Evolutionary conservation across 805 yeast genomes (phyloP).

Genomic region (Sugiyamaella chiloensis): DNA sequence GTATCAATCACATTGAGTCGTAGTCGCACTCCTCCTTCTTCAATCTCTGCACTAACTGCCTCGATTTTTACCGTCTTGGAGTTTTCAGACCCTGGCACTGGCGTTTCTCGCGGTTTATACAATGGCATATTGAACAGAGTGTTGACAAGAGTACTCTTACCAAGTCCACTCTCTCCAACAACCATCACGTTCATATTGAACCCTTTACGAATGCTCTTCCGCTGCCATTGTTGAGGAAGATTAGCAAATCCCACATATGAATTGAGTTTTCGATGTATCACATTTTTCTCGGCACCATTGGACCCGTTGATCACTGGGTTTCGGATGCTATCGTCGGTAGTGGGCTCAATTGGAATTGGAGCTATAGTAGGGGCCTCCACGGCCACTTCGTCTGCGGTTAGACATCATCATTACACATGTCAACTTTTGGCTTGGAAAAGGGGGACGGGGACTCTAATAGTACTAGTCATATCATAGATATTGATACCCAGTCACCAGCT

Average conservation of each 20-base stretch:
- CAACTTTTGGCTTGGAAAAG: too few species aligned
- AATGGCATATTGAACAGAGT: constrained; percentile 76
- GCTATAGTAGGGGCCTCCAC: constrained; percentile 21
- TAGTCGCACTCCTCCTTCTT: constrained; percentile 89
- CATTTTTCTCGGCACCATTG: constrained; percentile 21
- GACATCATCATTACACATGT: too few species aligned
- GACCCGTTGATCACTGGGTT: constrained; percentile 19
- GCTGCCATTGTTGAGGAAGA: constrained; percentile 98
- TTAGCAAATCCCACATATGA: constrained; percentile 97
- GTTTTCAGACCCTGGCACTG: constrained; percentile 43
- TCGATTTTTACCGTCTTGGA: constrained; percentile 53
- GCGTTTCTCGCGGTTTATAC: constrained; percentile 42
- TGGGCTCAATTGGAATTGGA: constrained; percentile 9
- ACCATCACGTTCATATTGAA: constrained; percentile 85
- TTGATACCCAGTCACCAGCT: too few species aligned
- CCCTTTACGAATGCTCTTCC: constrained; percentile 86
- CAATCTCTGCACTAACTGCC: constrained; percentile 66
- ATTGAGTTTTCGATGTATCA: constrained; percentile 58
- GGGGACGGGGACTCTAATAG: too few species aligned
- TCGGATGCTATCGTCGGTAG: constrained; percentile 17
- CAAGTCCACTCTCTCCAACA: constrained; percentile 82
- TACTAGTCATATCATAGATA: too few species aligned
- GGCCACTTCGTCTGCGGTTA: constrained; percentile 11
- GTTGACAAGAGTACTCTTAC: constrained; percentile 87
- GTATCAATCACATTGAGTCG: constrained; percentile 81